Conservation (phyloP, 768 basidiomycete genomes). For the Auriscalpium microsporum region DNA sequence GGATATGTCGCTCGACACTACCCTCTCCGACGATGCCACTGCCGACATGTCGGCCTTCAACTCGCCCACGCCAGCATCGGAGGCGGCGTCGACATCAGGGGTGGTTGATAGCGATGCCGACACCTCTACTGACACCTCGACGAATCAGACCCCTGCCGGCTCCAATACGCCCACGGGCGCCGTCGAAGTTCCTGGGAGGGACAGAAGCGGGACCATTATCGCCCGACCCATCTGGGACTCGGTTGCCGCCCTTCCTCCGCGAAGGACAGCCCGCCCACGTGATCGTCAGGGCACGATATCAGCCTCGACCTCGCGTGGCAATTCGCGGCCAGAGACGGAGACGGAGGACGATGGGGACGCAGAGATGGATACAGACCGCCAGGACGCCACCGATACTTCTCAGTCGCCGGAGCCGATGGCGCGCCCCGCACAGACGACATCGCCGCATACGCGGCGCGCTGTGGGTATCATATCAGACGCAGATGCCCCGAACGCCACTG, state of each 20-base stretch:
- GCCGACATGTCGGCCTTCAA: conserved; percentile 11
- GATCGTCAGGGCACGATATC: conserved; percentile 15
- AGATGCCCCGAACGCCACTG: conserved; percentile 19
- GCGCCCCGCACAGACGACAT: conserved; percentile 17
- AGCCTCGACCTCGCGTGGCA: conserved; percentile 24
- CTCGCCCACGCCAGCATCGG: conserved; percentile 9
- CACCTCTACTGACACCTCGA: conserved; percentile 53
- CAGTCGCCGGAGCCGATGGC: conserved; percentile 24
- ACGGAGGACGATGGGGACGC: conserved; percentile 69
- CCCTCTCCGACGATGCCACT: conserved; percentile 9
- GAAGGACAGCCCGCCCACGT: conserved; percentile 24
- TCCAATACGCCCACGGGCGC: conserved; percentile 53
- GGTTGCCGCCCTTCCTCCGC: conserved; percentile 15
- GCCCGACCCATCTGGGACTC: conserved; percentile 55
- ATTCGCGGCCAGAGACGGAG: conserved; percentile 64
- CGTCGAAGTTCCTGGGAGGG: conserved; percentile 53
- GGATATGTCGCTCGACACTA: conserved; percentile 12
- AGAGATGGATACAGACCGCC: conserved; percentile 32
- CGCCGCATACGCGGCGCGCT: conserved; percentile 31
- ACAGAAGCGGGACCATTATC: conserved; percentile 70
- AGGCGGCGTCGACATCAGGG: conserved; percentile 12
- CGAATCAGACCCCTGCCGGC: conserved; percentile 49
- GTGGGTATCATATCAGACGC: conserved; percentile 42
- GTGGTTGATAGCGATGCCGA: conserved; percentile 46
- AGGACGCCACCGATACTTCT: conserved; percentile 19